Base-by-base conservation (phyloP, 2,329 filamentous ascomycete genomes). In the Akanthomyces uredinophilus region DNA sequence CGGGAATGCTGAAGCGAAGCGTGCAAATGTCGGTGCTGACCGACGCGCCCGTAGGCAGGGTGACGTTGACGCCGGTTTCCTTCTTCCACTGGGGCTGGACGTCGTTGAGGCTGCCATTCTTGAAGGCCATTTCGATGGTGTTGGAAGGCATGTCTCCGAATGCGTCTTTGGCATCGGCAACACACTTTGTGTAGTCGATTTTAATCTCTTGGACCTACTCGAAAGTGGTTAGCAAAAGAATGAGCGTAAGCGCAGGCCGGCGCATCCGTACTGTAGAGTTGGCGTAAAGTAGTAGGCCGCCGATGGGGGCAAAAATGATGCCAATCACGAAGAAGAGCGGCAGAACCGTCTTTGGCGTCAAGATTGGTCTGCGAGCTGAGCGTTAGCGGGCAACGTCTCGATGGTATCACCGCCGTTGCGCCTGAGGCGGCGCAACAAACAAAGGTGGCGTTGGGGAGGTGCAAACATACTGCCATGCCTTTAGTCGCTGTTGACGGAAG, bases 401-500 rank as follows among this genome's bases (percentile, higher is more conserved):
- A 18, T n/a, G 5, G 79, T 68, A 65, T 68, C 13, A 59, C 65
- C 65, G 70, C 13, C 63, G 72, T 65, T 65, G 43, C 60, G 63
- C 52, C 16, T 32, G 32, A 16, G n/a, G 32, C n/a, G 39, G 41
- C 32, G 46, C 22, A 43, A 22, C 20, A 20, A 43, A 22, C 20
- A 20, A 16, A 7, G 13, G 14, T 14, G 22, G 32, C 11, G 35
- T 10, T 22, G 24, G 16, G 29, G 27, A 5, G 41, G 20, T 35
- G 41, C 29, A 47, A 35, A 85, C 92, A 77, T 82, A 96, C 89
- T 99, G 95, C 95, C 95, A 99, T 80, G 95, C 95, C 79, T 98
- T 97, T 76, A 99, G 79, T 73, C 95, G 88, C 78, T 99, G 95
- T 75, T 99, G 95, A 70, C 95, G 86, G 74, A 98, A 99, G 13